Conservation (phyloP, 805 yeast species). For the Wickerhamomyces chaumierensis region DNA sequence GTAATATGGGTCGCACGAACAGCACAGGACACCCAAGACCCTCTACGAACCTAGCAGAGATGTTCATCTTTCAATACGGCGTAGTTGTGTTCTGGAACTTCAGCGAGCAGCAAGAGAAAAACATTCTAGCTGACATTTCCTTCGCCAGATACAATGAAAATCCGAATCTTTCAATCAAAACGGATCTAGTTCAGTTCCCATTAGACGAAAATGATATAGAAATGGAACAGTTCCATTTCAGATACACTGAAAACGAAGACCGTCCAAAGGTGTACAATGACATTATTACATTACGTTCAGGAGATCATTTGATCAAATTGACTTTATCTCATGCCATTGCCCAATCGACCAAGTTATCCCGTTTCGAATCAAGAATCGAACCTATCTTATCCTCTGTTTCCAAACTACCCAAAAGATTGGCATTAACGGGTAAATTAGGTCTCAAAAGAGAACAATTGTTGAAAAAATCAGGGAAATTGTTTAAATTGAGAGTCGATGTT, state of each 20-base stretch:
- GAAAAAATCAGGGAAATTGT: conserved; percentile 81
- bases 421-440: conserved; percentile 82
- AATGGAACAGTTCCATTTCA: conserved; percentile 58
- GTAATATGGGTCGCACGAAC: conserved; percentile 2
- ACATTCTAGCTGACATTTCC: conserved; percentile 80
- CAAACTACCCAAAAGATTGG: conserved; percentile 80
- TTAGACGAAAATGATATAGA: conserved; percentile 84
- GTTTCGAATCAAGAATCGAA: conserved; percentile 88
- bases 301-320: conserved; percentile 85
- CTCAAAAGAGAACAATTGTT: conserved; percentile 74
- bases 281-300: conserved; percentile 81
- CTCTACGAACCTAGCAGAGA: conserved; percentile 57
- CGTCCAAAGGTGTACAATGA: conserved; percentile 81
- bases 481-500: conserved; percentile 87
- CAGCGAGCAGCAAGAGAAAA: conserved; percentile 84
- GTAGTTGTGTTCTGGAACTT: conserved; percentile 98
- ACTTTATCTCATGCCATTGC: conserved; percentile 96
- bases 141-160: conserved; percentile 24
- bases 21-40: conserved; percentile 12
- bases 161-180: conserved; percentile 28
- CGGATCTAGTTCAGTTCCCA: conserved; percentile 55
- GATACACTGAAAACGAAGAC: conserved; percentile 36
- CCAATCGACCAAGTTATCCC: conserved; percentile 83
- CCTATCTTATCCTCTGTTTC: conserved; percentile 74
- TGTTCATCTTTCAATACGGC: conserved; percentile 85